A percentile compares a stretch with the other conserved stretches of the same genome.
phyloP scores from a whole-genome alignment of 305 asterid species.

The Lippia alba region DNA sequence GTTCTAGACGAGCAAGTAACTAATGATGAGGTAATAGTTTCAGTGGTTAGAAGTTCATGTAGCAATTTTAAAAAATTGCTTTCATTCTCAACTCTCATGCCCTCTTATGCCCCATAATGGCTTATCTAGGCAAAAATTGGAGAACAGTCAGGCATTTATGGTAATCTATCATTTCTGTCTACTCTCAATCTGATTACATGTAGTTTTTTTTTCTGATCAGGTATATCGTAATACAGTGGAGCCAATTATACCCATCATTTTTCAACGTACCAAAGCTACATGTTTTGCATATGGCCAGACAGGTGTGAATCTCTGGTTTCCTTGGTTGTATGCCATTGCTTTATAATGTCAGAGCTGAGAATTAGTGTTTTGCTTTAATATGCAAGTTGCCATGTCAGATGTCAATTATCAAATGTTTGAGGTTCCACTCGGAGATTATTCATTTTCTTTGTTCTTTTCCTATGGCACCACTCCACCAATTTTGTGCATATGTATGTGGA shows the following conservation, averaged over 20 bases:
- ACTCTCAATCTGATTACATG: conserved; percentile 25
- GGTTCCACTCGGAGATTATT: not conserved
- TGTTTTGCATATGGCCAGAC: conserved; percentile 99
- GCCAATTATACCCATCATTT: conserved; percentile 94
- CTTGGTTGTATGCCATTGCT: conserved; percentile 14
- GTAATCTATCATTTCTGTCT: conserved; percentile 15
- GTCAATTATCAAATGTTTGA: conserved; percentile 16
- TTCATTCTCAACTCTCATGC: not conserved
- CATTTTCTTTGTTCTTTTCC: not conserved
- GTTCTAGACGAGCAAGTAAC: conserved; percentile 91
- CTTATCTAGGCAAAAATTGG: not conserved
- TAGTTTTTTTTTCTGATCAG: conserved; percentile 50
- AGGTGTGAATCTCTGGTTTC: conserved; percentile 55
- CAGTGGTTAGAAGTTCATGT: not conserved
- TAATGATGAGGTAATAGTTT: conserved; percentile 86
- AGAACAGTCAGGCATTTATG: conserved; percentile 18
- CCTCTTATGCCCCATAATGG: not conserved
- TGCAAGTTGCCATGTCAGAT: not conserved
- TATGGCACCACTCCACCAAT: not conserved
- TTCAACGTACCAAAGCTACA: conserved; percentile 97
- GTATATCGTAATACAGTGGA: conserved; percentile 92
- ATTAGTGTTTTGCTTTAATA: conserved; percentile 13
- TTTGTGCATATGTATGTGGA: not conserved
- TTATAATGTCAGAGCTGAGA: conserved; percentile 15
- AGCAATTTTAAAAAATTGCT: too few species aligned